Base-by-base conservation (phyloP, 768 basidiomycete species). In the Leccinum sublutescens region DNA sequence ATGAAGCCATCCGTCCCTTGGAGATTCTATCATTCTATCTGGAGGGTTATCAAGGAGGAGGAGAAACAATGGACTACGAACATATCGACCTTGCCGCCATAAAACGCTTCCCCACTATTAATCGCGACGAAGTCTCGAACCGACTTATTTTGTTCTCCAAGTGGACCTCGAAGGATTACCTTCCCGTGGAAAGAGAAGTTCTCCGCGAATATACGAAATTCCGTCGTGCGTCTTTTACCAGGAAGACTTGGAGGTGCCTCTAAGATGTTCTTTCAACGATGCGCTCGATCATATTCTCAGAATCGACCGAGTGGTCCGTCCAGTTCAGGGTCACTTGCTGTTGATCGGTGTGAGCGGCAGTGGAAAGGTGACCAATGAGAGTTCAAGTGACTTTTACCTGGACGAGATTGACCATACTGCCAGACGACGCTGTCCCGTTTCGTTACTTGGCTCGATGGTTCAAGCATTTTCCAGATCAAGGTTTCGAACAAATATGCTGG, bases 361-460 rank as follows among this genome's bases (percentile, higher is more conserved):
- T 70, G 97, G 97, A 65, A 99, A 99, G 87, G 97, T 96, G 65
- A 74, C 77, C 64, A 17, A 36, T 25, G 27, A 57, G 49, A 33
- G 29, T 38, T 29, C 49, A 27, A 36, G 0, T 51, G 21, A 2
- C 36, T 50, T 45, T 21, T 59, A 58, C 47, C 62, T 58, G 38
- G 17, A 40, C 57, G 57, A 56, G 38, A 36, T 63, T 70, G 31
- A 64, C 56, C 34, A 60, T 50, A 12, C 55, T 15, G 31, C 9
- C 68, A 98, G 97, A 99, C 97, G 4, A 99, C 97, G 0, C 77
- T 99, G 2, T 98, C 97, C 40, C 88, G 97, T 50, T 99, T 99
- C 72, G 97, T 99, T 23, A 96, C 97, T 0, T 99, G 97, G 97
- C 98, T 99, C 88, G 98, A 99, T 67, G 97, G 97, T 48, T 79